phyloP scores from a whole-genome alignment of 345 rosid species.

The Capsella bursapastoris region DNA sequence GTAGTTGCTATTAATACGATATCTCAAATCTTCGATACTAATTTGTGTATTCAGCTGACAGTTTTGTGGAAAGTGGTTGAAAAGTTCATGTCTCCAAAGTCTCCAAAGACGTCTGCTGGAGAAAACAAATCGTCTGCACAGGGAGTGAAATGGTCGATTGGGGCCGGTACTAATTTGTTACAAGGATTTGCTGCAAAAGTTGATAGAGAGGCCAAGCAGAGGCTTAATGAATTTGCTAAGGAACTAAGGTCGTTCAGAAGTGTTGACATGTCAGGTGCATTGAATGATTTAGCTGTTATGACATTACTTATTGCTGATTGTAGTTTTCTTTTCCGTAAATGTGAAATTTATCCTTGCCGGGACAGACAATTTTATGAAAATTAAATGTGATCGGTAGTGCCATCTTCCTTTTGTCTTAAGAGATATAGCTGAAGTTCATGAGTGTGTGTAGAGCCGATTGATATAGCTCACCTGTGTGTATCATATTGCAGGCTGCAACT shows the following conservation, averaged over 20 bases:
- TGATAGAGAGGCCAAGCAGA: conserved; percentile 75
- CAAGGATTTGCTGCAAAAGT: conserved; percentile 68
- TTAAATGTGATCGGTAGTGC: conserved; percentile 5
- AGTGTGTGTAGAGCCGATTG: conserved; percentile 6
- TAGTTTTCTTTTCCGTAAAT: background rate
- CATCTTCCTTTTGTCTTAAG: background rate
- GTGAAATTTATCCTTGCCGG: background rate
- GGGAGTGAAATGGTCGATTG: conserved; percentile 79
- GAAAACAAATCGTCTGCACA: conserved; percentile 55
- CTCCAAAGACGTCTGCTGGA: conserved; percentile 45
- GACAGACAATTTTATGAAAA: too few relatives aligned
- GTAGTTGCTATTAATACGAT: background rate
- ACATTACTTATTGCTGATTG: background rate
- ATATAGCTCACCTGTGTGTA: conserved; percentile 34
- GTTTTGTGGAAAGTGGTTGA: conserved; percentile 92
- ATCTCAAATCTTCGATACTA: conserved; percentile 47
- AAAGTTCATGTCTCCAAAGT: conserved; percentile 64
- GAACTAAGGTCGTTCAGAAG: conserved; percentile 73
- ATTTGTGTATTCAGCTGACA: conserved; percentile 84
- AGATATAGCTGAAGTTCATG: conserved; percentile 17
- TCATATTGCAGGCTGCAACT: conserved; percentile 68
- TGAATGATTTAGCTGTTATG: conserved; percentile 12
- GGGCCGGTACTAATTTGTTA: conserved; percentile 74
- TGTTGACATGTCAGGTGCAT: conserved; percentile 95
- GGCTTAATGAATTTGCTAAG: conserved; percentile 82